These are phyloP conservation scores for Eucalyptus guilfoylei DNA, from an alignment of 345 rosid species.

Conservation along the genomic window DNA sequence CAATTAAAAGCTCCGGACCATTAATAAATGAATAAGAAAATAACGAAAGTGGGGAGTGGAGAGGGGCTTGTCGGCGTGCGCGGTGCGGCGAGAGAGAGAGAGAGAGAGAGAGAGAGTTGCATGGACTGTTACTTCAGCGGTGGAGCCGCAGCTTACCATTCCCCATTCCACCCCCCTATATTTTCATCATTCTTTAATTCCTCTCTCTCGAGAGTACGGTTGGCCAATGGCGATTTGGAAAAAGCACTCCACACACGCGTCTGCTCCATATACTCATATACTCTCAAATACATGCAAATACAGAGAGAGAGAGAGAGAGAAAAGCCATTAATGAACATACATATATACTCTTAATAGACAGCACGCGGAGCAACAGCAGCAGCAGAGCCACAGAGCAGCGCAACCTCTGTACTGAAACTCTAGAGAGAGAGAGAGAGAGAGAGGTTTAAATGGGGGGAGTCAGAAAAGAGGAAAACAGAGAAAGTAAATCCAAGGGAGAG, in stretches of 20 bases:
- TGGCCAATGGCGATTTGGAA: neutral
- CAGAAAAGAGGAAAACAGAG: neutral
- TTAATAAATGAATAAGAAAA: too few relatives aligned
- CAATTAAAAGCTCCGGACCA: too few relatives aligned
- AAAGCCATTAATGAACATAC: neutral
- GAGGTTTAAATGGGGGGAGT: neutral
- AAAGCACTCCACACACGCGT: neutral
- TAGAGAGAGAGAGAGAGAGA: too few relatives aligned
- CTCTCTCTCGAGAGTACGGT: too few relatives aligned
- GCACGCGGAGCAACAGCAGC: neutral
- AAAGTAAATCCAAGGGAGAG: neutral
- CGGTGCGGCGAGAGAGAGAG: neutral
- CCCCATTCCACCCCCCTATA: neutral
- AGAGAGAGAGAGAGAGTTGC: neutral
- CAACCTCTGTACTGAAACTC: neutral
- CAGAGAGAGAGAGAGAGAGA: neutral
- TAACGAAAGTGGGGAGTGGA: neutral
- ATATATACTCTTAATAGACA: neutral
- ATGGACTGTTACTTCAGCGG: neutral
- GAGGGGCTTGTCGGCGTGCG: neutral
- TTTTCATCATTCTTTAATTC: neutral
- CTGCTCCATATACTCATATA: too few relatives aligned
- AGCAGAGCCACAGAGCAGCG: neutral
- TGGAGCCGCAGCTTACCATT: neutral
- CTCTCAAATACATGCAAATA: neutral